Base-by-base conservation (phyloP, 805 yeast species). In the Candida insectalens region DNA sequence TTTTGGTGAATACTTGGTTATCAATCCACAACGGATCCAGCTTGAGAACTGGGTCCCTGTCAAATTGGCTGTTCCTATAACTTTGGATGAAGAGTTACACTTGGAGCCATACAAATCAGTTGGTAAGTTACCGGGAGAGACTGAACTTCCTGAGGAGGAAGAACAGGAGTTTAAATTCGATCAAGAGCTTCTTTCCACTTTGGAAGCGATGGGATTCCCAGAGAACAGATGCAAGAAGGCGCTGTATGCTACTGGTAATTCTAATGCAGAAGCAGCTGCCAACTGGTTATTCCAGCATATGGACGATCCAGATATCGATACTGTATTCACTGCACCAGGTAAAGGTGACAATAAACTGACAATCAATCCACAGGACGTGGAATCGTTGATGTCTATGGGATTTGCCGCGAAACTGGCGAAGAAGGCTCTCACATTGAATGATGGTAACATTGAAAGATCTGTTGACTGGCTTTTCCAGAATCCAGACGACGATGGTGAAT, bases 391-490 rank as follows among this genome's bases (percentile, higher is more conserved):
- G 9, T 65, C 66, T 5, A 89, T 92, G 97, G 98, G 98, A 5
- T 82, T 92, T 47, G 49, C 75, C 4, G 53, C 55, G 1, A 63
- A 70, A 32, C 62, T 83, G 36, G 77, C 92, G n/a, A 67, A 57
- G 32, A 83, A 83, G 43, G 95, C 96, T 0, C 60, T 92, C 27
- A 36, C 68, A 14, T 42, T 78, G 33, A 77, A 69, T 44, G 57
- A 61, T 5, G 71, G 72, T 19, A 80, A 81, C 47, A 61, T 77
- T 2, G 88, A 83, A 45, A 71, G 72, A 1, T 82, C 97, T 4
- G 81, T 87, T 4, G 96, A 87, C 39, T 92, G 97, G 97, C 67
- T 92, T 5, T 92, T 92, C 50, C 60, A 60, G 17, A 71, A 89
- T 49, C 84, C 94, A 8, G 82, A 82, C 40, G 95, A 82, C 54